Conservation (phyloP, 192 early-diverging fungal species). For the Coemansia sp. region DNA sequence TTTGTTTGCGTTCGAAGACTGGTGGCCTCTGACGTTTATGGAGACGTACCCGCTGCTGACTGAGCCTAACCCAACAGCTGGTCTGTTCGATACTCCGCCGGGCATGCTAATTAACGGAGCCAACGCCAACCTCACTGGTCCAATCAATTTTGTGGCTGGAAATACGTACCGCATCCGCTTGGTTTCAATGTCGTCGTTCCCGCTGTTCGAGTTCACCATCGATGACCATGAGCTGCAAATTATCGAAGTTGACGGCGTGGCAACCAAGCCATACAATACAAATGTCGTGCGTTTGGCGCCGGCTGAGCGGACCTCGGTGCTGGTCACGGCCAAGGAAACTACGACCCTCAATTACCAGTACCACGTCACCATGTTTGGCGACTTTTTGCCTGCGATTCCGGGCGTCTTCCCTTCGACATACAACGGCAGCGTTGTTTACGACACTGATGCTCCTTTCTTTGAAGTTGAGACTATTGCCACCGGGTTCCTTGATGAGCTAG, state of each 20-base stretch:
- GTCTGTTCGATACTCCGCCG: not conserved
- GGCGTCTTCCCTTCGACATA: conserved; percentile 54
- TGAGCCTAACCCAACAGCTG: not conserved
- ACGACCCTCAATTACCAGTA: conserved; percentile 64
- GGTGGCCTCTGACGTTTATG: conserved; percentile 58
- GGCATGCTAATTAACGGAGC: conserved; percentile 47
- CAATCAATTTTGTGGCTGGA: conserved; percentile 61
- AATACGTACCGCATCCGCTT: conserved; percentile 78
- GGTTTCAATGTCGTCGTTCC: conserved; percentile 66
- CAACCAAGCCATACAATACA: conserved; percentile 55
- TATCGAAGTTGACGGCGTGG: conserved; percentile 75
- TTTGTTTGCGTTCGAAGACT: conserved; percentile 63
- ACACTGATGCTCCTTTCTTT: conserved; percentile 6
- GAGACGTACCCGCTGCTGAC: not conserved
- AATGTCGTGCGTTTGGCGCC: conserved; percentile 58
- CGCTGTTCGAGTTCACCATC: conserved; percentile 68
- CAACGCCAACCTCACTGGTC: conserved; percentile 33
- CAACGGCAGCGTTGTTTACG: conserved; percentile 60
- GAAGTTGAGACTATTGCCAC: conserved; percentile 18
- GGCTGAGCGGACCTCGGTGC: conserved; percentile 75
- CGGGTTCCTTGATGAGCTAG: conserved; percentile 37
- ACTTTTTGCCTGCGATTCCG: conserved; percentile 66
- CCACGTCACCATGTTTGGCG: conserved; percentile 67
- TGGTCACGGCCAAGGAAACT: conserved; percentile 65
- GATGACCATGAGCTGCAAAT: conserved; percentile 71